These are phyloP conservation scores for Penicillium concentricum DNA, from an alignment of 2,329 filamentous ascomycete genomes.

Conservation along the genomic window DNA sequence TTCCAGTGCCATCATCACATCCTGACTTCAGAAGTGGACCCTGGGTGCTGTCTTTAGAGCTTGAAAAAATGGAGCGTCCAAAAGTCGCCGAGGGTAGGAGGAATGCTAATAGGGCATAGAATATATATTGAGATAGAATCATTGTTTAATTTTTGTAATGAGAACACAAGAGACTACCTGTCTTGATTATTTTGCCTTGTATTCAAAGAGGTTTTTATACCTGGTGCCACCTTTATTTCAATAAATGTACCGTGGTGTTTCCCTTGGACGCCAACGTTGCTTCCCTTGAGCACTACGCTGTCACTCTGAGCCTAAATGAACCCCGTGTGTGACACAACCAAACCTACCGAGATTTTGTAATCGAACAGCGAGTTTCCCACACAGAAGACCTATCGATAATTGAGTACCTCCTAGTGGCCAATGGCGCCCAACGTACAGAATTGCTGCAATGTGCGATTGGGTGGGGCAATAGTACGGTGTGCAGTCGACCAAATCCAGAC, in stretches of 20 bases:
- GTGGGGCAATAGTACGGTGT: not conserved
- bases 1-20: constrained; percentile 24
- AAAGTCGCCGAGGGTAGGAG: not conserved
- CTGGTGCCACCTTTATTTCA: not conserved
- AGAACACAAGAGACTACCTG: not conserved
- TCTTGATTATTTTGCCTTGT: not conserved
- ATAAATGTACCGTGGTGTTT: not conserved
- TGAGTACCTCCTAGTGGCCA: constrained; percentile 4
- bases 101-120: not conserved
- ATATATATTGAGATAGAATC: not conserved
- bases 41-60: not conserved
- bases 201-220: not conserved
- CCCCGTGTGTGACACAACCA: not conserved
- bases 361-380: not conserved
- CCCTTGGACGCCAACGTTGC: not conserved
- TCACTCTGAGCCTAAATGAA: not conserved
- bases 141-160: not conserved
- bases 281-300: not conserved
- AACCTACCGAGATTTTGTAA: not conserved
- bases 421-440: not conserved
- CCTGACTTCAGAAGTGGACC: not conserved
- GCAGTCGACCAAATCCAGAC: not conserved
- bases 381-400: not conserved
- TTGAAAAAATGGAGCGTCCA: not conserved
- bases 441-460: not conserved